Evolutionary conservation across 2,329 filamentous ascomycete species (phyloP).

Genomic region (Ascochyta lentis): DNA sequence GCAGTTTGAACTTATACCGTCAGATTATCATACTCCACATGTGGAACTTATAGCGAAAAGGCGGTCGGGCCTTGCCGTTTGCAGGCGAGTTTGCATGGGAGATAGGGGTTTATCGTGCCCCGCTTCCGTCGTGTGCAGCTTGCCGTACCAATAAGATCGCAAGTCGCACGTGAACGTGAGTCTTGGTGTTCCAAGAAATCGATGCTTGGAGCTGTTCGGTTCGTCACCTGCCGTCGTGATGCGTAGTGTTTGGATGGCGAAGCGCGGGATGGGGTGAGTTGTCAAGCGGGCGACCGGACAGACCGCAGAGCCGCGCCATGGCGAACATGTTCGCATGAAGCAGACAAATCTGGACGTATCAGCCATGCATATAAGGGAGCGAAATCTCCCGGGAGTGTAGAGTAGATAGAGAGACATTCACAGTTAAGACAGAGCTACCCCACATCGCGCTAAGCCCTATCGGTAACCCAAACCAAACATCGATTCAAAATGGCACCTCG

Average conservation of each 20-base stretch:
- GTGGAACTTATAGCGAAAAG: neutral
- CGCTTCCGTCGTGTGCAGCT: constrained; percentile 3
- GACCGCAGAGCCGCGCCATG: constrained; percentile 10
- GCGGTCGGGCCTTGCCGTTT: constrained; percentile 12
- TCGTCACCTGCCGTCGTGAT: constrained; percentile 1
- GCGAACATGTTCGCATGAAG: constrained; percentile 1
- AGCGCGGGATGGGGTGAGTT: neutral
- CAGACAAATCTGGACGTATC: neutral
- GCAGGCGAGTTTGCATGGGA: constrained; percentile 9
- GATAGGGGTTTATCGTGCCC: neutral
- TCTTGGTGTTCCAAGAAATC: neutral
- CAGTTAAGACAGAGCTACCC: neutral
- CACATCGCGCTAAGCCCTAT: constrained; percentile 13
- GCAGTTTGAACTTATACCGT: neutral
- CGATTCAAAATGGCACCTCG: neutral
- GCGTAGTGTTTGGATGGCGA: neutral
- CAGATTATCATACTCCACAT: neutral
- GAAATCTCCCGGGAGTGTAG: neutral
- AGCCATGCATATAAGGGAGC: neutral
- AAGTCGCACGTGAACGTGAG: neutral
- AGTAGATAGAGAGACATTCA: neutral
- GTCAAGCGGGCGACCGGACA: constrained; percentile 1
- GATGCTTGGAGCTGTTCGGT: neutral
- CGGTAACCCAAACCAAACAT: neutral
- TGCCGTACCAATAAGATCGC: neutral